These are phyloP conservation scores for Tolypocladium ophioglossoides DNA, from an alignment of 2,329 filamentous ascomycete genomes.

Conservation along the genomic window DNA sequence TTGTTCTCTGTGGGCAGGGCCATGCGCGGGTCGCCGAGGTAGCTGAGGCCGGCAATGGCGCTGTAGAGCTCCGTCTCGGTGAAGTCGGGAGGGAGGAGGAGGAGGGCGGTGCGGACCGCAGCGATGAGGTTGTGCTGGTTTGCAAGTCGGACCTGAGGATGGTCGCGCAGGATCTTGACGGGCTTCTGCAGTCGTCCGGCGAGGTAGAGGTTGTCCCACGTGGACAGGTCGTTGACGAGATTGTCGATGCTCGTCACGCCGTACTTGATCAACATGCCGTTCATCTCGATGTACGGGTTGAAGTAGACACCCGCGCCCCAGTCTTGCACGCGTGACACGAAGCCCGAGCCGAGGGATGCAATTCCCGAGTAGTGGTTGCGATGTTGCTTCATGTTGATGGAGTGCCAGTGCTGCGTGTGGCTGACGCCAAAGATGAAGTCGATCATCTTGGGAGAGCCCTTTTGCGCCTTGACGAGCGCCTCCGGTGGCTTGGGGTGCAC, in stretches of 20 bases:
- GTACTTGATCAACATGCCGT: slow-evolving; percentile 95
- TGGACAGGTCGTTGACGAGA: slow-evolving; percentile 71
- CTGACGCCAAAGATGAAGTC: slow-evolving; percentile 97
- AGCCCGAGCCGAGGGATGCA: slow-evolving; percentile 71
- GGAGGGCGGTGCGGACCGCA: slow-evolving; percentile 77
- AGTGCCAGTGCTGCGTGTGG: slow-evolving; percentile 94
- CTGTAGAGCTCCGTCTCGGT: slow-evolving; percentile 81
- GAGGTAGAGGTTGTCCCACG: slow-evolving; percentile 94
- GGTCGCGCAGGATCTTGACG: slow-evolving; percentile 92
- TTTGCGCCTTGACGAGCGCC: slow-evolving; percentile 75
- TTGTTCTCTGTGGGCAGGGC: slow-evolving; percentile 80
- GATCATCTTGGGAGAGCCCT: slow-evolving; percentile 88
- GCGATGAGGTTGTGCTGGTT: slow-evolving; percentile 95
- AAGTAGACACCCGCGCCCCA: slow-evolving; percentile 96
- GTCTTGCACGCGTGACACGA: slow-evolving; percentile 80
- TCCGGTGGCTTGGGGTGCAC: slow-evolving; percentile 75
- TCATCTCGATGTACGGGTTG: slow-evolving; percentile 89
- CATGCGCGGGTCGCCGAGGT: slow-evolving; percentile 96
- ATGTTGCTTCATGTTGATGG: slow-evolving; percentile 79
- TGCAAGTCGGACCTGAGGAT: slow-evolving; percentile 81
- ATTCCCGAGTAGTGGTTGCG: slow-evolving; percentile 86
- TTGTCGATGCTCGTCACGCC: slow-evolving; percentile 93
- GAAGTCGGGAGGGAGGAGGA: slow-evolving; percentile 75
- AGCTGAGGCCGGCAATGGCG: slow-evolving; percentile 86
- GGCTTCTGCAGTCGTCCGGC: slow-evolving; percentile 94